These are phyloP conservation scores for Sporothrix pallida DNA, from an alignment of 2,329 filamentous ascomycete genomes.

Conservation along the genomic window DNA sequence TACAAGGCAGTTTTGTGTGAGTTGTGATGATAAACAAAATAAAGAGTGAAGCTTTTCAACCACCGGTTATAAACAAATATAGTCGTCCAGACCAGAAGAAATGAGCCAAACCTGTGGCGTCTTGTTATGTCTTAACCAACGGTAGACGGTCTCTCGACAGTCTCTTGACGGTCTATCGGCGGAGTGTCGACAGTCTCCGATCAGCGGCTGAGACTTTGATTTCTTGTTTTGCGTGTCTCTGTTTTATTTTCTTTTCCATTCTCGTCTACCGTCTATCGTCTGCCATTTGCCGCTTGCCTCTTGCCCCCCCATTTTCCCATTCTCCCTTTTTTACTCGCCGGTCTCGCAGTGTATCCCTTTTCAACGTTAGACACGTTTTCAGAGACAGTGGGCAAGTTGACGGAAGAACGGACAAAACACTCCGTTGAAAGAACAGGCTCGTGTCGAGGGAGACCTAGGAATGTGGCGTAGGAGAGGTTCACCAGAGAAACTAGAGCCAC, in stretches of 20 bases:
- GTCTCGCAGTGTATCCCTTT: too few relatives aligned
- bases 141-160: neutral
- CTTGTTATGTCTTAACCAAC: neutral
- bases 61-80: neutral
- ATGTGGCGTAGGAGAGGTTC: neutral
- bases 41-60: neutral
- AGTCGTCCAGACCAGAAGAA: neutral
- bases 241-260: neutral
- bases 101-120: neutral
- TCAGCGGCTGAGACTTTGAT: too few relatives aligned
- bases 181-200: too few relatives aligned
- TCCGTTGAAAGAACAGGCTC: too few relatives aligned
- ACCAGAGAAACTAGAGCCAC: neutral
- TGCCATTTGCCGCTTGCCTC: too few relatives aligned
- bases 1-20: neutral
- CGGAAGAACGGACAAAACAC: too few relatives aligned
- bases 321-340: too few relatives aligned
- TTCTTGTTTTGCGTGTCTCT: too few relatives aligned
- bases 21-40: neutral
- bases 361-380: too few relatives aligned
- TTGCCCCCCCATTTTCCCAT: too few relatives aligned
- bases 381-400: too few relatives aligned
- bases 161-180: neutral
- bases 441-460: neutral
- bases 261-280: too few relatives aligned